Evolutionary conservation across 768 basidiomycete species (phyloP), one percentile per base, ranked within the genome.

Genomic region (Xerocomus spinulosus): DNA sequence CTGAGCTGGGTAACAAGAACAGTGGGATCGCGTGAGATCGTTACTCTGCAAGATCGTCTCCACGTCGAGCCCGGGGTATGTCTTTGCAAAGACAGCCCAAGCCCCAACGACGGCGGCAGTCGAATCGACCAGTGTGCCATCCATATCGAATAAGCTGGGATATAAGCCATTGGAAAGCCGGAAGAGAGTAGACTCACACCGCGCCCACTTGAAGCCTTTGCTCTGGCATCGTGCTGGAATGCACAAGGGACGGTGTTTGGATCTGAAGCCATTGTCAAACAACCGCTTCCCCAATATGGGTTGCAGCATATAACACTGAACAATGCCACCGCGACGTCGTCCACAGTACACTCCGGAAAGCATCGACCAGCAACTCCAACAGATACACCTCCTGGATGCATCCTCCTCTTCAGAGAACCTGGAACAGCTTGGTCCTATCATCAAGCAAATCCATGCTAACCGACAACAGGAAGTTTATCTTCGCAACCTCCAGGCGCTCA

Each of bases 361-460:
- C 59, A 87, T 94, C 62, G 88, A 92, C 74, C 83, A 87, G 63
- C 91, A 94, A 66, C 76, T 94, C 9, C 89, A 92, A 63, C 89
- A 92, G 68, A 92, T 92, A 53, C 89, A 92, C 66, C 77, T 92
- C 9, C 80, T 92, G 20, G 90, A 92, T 71, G 79, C 85, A 17
- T 85, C 88, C 1, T 92, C 90, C 2, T 85, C 87, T 33, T 86
- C 89, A 15, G 94, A 96, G 70, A 97, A 96, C 66, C 78, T 96
- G 32, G 94, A 97, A 70, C 91, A 95, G 56, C 83, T 97, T 13
- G 93, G 89, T 21, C 94, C 94, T 26, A 83, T 97, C 29, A 92
- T 97, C 67, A 93, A 92, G 67, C 89, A 92, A 55, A 90, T 96
- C 55, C 86, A 94, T 69, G 80, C 83, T 55, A 88, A 82, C 63